phyloP scores from a whole-genome alignment of 2,329 filamentous ascomycete genomes.

The Botrytis pseudocinerea region DNA sequence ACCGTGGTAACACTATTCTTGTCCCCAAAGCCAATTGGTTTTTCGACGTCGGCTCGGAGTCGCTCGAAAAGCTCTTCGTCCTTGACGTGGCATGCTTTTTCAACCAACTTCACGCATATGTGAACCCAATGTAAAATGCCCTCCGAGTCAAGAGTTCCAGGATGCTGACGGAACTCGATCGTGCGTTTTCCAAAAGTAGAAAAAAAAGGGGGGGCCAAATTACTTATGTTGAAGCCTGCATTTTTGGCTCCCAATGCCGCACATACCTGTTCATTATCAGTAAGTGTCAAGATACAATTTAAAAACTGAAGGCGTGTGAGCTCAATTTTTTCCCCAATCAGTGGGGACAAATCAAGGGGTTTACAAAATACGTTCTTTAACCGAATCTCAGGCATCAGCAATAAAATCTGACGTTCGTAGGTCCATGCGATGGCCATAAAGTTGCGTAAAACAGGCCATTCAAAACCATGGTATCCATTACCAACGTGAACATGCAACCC shows the following conservation, averaged over 20 bases:
- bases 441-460: conserved; percentile 35
- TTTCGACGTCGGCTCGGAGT: background rate
- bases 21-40: background rate
- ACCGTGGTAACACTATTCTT: background rate
- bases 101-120: conserved; percentile 26
- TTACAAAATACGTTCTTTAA: background rate
- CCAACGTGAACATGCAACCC: conserved; percentile 42
- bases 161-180: conserved; percentile 37
- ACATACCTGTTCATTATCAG: background rate
- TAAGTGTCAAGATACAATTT: background rate
- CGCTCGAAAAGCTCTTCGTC: background rate
- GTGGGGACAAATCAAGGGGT: background rate
- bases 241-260: rapidly evolving
- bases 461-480: conserved; percentile 31
- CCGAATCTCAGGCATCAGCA: background rate
- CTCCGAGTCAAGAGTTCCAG: conserved; percentile 29
- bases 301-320: conserved; percentile 3
- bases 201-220: background rate
- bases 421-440: conserved; percentile 36
- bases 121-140: conserved; percentile 31
- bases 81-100: background rate
- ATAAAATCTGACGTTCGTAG: conserved; percentile 35
- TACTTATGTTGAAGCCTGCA: background rate
- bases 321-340: background rate
- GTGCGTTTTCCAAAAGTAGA: conserved; percentile 16